These are phyloP conservation scores for Populus euphratica DNA, from an alignment of 345 rosid species.

Conservation along the genomic window DNA sequence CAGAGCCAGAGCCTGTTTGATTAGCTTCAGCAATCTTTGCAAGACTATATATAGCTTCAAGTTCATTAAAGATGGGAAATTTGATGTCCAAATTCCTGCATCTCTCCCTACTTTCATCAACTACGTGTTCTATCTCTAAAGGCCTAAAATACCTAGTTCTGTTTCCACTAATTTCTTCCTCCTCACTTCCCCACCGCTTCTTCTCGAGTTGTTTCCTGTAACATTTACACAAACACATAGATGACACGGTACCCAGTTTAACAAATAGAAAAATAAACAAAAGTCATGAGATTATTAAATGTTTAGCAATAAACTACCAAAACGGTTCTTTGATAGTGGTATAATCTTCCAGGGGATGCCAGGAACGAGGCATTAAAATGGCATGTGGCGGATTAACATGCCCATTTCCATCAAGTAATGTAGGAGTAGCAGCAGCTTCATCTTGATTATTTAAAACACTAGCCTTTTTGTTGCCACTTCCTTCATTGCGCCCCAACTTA, in stretches of 20 bases:
- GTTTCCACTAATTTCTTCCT: slow-evolving; percentile 10
- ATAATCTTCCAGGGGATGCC: slow-evolving; percentile 39
- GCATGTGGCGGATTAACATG: slow-evolving; percentile 6
- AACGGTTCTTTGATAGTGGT: slow-evolving; percentile 27
- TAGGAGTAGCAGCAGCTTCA: slow-evolving; percentile 17
- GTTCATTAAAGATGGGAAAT: slow-evolving; percentile 32
- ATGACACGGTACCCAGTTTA: neutral
- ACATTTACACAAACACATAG: slow-evolving; percentile 26
- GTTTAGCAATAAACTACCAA: slow-evolving; percentile 28
- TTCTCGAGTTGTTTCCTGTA: slow-evolving; percentile 33
- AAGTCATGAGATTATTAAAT: neutral
- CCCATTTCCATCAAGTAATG: slow-evolving; percentile 16
- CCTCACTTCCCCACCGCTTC: slow-evolving; percentile 13
- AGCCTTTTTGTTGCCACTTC: slow-evolving; percentile 9
- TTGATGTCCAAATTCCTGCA: slow-evolving; percentile 24
- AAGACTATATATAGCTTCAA: slow-evolving; percentile 39
- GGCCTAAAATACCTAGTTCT: neutral
- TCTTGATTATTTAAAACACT: slow-evolving; percentile 8
- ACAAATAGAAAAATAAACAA: slow-evolving; percentile 15
- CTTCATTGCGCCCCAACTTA: slow-evolving; percentile 5
- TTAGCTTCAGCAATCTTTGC: slow-evolving; percentile 25
- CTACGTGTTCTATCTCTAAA: neutral
- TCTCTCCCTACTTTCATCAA: slow-evolving; percentile 16
- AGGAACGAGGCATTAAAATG: slow-evolving; percentile 18
- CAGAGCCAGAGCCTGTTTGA: slow-evolving; percentile 40